Base-by-base conservation (phyloP, 2,329 filamentous ascomycete genomes). In the Cercospora zeina region DNA sequence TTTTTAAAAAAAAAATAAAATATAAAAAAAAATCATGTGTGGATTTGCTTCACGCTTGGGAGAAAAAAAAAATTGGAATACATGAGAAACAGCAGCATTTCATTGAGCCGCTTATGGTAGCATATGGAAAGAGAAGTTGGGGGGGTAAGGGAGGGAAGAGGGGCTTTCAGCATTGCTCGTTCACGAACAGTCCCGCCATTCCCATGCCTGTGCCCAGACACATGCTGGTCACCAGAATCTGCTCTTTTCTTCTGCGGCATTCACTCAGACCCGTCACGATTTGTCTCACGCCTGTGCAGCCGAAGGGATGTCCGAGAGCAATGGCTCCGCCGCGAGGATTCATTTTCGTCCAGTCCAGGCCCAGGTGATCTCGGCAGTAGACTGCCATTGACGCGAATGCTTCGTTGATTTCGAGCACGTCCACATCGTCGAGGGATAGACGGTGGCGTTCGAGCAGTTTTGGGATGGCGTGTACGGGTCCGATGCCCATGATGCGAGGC, bases 271-370 rank as follows among this genome's bases (percentile, higher is more conserved):
- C 76, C 56, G 89, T 93, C 54, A 86, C 86, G 68, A 91, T 78
- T 83, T 96, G 88, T 68, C 93, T 82, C 30, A 90, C 90, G 37
- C 91, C 91, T 4, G 92, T 96, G 36, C 91, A 91, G 49, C 93
- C 92, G 1, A 96, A 83, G 3, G 93, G 92, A 75, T 96, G 93
- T 0, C 93, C 93, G 8, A 68, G 49, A 11, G 93, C 93, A 75
- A 96, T 96, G 1, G 92, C 93, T 33, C 93, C 93, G 62, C 93
- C 93, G 69, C 95, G 91, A 0, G 91, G 91, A 77, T 97, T 97
- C 24, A 97, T 88, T 76, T 84, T 87, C 7, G 85, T 85, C 61
- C 84, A 78, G 68, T 87, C 86, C 11, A 93, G 77, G 0, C 86
- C 87, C 9, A 93, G 74, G 70, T 85, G 83, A 61, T 90, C 81